Percentiles rank a stretch among this genome's conserved stretches.
Evolutionary conservation across 2,329 filamentous ascomycete genomes (phyloP).

Genomic region (Neofusicoccum ribis): DNA sequence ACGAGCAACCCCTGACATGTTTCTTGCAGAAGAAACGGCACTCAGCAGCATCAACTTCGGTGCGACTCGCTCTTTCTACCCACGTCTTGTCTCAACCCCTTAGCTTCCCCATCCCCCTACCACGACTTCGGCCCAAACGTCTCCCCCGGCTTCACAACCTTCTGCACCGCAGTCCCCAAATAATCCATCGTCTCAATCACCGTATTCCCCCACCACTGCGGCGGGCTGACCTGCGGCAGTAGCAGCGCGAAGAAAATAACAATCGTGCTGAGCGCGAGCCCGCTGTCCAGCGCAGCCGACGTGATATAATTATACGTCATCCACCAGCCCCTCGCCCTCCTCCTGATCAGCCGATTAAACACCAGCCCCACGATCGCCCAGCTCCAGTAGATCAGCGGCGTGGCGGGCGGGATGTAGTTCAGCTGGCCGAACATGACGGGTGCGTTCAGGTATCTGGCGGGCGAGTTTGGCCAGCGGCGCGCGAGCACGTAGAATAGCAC

Average conservation of each 20-base stretch:
- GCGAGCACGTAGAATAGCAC: conserved; percentile 53
- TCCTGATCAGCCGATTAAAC: conserved; percentile 28
- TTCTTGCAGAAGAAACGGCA: too few relatives aligned
- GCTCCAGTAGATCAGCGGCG: conserved; percentile 28
- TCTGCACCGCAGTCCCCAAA: conserved; percentile 24
- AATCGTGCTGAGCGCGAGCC: conserved; percentile 29
- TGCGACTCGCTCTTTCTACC: too few relatives aligned
- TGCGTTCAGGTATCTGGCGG: conserved; percentile 57
- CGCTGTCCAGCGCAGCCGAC: conserved; percentile 29
- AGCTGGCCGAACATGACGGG: conserved; percentile 65
- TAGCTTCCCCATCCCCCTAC: not conserved
- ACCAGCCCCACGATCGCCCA: conserved; percentile 30
- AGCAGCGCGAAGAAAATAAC: conserved; percentile 31
- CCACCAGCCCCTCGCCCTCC: conserved; percentile 30
- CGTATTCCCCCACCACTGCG: conserved; percentile 27
- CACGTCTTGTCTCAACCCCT: too few relatives aligned
- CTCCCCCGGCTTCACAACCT: conserved; percentile 22
- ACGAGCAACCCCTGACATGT: too few relatives aligned
- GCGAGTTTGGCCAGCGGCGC: conserved; percentile 54
- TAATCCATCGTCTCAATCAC: conserved; percentile 26
- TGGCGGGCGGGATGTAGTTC: conserved; percentile 56
- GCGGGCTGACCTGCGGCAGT: conserved; percentile 26
- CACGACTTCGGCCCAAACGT: conserved; percentile 26
- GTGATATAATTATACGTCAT: conserved; percentile 27
- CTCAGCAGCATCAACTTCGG: too few relatives aligned